A percentile compares a stretch with the other conserved stretches of the same genome.
Evolutionary conservation across 2,329 filamentous ascomycete species (phyloP).

Genomic region (Fusarium oxysporum): DNA sequence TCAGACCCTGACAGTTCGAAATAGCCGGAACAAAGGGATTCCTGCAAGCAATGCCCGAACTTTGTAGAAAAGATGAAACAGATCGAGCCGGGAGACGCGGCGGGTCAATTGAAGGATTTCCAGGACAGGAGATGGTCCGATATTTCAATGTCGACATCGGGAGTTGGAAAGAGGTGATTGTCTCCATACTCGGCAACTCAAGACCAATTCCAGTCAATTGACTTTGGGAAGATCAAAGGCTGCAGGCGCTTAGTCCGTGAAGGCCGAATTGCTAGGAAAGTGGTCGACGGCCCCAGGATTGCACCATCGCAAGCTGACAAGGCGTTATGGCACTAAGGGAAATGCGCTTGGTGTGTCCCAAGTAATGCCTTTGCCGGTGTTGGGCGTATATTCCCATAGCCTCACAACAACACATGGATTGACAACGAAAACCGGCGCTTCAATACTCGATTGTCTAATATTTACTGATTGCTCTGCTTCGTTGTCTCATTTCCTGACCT

Average conservation of each 20-base stretch:
- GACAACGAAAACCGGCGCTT: background rate
- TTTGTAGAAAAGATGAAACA: background rate
- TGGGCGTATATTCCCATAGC: slow-evolving; percentile 7
- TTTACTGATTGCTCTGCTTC: background rate
- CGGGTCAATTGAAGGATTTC: slow-evolving; percentile 4
- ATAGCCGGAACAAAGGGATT: slow-evolving; percentile 16
- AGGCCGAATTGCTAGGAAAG: slow-evolving; percentile 32
- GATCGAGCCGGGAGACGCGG: slow-evolving; percentile 16
- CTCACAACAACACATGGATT: background rate
- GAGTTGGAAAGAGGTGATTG: slow-evolving; percentile 41
- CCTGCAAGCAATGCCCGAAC: background rate
- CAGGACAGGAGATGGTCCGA: slow-evolving; percentile 21
- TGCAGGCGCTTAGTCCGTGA: background rate
- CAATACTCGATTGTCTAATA: background rate
- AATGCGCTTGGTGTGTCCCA: slow-evolving; percentile 29
- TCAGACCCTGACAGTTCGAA: slow-evolving; percentile 4
- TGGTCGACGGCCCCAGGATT: slow-evolving; percentile 43
- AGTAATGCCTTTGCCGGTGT: slow-evolving; percentile 23
- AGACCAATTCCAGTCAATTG: slow-evolving; percentile 11
- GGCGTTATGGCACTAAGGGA: slow-evolving; percentile 43
- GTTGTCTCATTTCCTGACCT: background rate
- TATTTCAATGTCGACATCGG: slow-evolving; percentile 46
- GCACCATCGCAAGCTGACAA: slow-evolving; percentile 47
- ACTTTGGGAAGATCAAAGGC: background rate
- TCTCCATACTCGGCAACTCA: background rate